phyloP scores from a whole-genome alignment of 2,329 filamentous ascomycete species.

The Talaromyces funiculosus region DNA sequence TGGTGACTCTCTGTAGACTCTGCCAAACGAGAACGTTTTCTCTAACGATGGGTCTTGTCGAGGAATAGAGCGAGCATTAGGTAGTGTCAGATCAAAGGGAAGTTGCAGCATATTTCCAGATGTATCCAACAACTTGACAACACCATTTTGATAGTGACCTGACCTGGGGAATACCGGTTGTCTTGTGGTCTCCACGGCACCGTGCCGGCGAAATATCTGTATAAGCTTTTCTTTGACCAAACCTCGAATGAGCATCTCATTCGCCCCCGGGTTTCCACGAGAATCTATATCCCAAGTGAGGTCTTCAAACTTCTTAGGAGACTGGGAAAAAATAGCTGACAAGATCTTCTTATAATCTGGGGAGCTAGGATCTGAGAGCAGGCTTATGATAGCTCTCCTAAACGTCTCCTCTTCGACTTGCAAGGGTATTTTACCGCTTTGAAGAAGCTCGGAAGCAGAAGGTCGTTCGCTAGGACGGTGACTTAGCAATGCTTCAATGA shows the following conservation, averaged over 20 bases:
- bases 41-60: slow-evolving; percentile 58
- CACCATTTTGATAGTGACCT: slow-evolving; percentile 66
- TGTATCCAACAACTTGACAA: slow-evolving; percentile 73
- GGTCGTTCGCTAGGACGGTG: slow-evolving; percentile 80
- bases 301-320: slow-evolving; percentile 73
- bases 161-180: slow-evolving; percentile 77
- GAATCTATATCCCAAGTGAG: slow-evolving; percentile 68
- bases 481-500: slow-evolving; percentile 72
- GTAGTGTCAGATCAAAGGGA: slow-evolving; percentile 88
- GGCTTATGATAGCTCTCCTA: slow-evolving; percentile 69
- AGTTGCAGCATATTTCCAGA: slow-evolving; percentile 85
- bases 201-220: slow-evolving; percentile 79
- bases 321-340: slow-evolving; percentile 72
- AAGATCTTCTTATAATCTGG: slow-evolving; percentile 88
- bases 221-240: slow-evolving; percentile 69
- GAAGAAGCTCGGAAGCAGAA: slow-evolving; percentile 72
- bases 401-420: slow-evolving; percentile 92
- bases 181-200: slow-evolving; percentile 73
- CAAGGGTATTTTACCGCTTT: slow-evolving; percentile 79
- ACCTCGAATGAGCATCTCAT: slow-evolving; percentile 59
- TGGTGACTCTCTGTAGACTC: slow-evolving; percentile 73
- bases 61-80: slow-evolving; percentile 78
- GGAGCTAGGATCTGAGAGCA: slow-evolving; percentile 70
- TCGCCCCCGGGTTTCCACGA: slow-evolving; percentile 46
- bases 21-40: slow-evolving; percentile 80